Evolutionary conservation across 306 rosid genomes (phyloP).

Genomic region (Glycine soja): DNA sequence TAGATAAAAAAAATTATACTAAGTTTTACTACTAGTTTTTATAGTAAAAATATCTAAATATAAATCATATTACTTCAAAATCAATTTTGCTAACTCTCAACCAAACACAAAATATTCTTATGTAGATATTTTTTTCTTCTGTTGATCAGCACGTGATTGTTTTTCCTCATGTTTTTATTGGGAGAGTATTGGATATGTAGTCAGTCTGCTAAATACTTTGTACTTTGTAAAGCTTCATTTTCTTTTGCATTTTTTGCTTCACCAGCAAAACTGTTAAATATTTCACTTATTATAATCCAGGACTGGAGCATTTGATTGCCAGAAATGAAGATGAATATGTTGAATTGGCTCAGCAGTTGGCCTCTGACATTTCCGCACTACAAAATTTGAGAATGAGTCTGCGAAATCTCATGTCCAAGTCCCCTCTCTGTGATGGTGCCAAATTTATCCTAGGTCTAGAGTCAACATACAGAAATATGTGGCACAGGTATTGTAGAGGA

Average conservation of each 20-base stretch:
- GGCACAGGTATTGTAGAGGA: constrained; percentile 84
- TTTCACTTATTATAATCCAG: constrained; percentile 51
- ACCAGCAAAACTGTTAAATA: neutral
- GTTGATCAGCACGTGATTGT: neutral
- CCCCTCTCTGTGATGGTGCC: constrained; percentile 79
- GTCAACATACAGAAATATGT: constrained; percentile 71
- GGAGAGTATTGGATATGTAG: neutral
- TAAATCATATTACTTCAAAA: no score
- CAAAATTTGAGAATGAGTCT: constrained; percentile 76
- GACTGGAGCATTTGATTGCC: constrained; percentile 71
- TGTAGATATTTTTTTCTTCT: neutral
- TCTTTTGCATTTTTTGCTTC: neutral
- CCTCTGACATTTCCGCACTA: constrained; percentile 74
- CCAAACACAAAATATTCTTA: no score
- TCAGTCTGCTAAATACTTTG: neutral
- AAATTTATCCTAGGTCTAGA: constrained; percentile 71
- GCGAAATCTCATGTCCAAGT: constrained; percentile 74
- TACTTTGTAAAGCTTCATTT: neutral
- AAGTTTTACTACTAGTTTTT: no score
- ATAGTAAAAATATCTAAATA: no score
- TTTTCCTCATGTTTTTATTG: neutral
- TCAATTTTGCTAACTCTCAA: no score
- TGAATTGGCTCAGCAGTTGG: constrained; percentile 75
- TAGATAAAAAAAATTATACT: no score
- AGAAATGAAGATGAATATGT: constrained; percentile 82